These are phyloP conservation scores for Albizia julibrissin DNA, from an alignment of 306 rosid species.

Conservation along the genomic window DNA sequence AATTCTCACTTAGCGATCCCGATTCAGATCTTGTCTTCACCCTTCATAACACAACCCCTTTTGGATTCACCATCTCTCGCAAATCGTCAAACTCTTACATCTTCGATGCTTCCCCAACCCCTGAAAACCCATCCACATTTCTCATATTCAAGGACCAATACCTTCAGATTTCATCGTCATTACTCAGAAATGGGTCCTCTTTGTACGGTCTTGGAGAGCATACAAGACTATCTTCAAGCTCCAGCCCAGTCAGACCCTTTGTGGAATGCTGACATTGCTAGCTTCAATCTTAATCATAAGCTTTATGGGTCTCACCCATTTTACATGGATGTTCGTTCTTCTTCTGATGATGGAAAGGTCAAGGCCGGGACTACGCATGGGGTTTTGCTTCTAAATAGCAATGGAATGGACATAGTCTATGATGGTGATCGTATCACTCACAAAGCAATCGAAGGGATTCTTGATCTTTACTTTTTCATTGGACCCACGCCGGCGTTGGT, in stretches of 20 bases:
- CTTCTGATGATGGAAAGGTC: not conserved
- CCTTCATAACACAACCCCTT: slow-evolving; percentile 64
- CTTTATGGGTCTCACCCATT: slow-evolving; percentile 92
- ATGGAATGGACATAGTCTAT: not conserved
- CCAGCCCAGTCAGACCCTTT: slow-evolving; percentile 40
- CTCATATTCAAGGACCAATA: slow-evolving; percentile 75
- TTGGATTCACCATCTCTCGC: slow-evolving; percentile 68
- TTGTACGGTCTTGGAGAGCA: slow-evolving; percentile 80
- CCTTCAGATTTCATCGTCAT: slow-evolving; percentile 68
- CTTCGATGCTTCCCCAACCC: slow-evolving; percentile 51
- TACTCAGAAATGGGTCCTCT: slow-evolving; percentile 52
- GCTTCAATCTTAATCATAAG: slow-evolving; percentile 49
- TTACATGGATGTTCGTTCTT: slow-evolving; percentile 67
- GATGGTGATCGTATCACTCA: not conserved
- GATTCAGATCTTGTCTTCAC: slow-evolving; percentile 62
- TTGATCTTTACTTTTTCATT: not conserved
- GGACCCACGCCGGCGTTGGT: not conserved
- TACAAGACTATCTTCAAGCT: slow-evolving; percentile 49
- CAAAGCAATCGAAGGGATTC: not conserved
- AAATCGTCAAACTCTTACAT: slow-evolving; percentile 57
- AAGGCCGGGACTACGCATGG: not conserved
- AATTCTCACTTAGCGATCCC: slow-evolving; percentile 33
- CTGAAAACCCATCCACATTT: slow-evolving; percentile 40
- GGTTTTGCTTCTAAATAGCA: not conserved
- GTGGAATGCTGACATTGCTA: slow-evolving; percentile 62